Evolutionary conservation across 371 early-diverging fungal species (phyloP).

Genomic region (Phascolomyces articulosus): DNA sequence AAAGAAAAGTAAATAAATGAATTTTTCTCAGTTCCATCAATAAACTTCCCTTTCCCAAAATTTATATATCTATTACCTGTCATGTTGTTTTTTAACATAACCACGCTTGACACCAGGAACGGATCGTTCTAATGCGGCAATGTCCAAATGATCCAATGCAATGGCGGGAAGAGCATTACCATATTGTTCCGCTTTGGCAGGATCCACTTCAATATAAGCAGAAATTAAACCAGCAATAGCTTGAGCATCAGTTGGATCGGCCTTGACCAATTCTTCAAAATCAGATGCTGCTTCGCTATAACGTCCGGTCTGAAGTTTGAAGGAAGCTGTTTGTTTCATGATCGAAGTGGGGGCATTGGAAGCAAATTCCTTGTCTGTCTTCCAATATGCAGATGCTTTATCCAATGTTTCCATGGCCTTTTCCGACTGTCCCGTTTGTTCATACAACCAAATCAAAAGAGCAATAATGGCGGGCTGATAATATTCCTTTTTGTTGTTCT

Average conservation of each 20-base stretch:
- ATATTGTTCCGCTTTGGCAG: constrained; percentile 73
- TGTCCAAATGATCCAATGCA: constrained; percentile 44
- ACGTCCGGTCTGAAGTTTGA: constrained; percentile 66
- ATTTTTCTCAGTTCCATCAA: neutral
- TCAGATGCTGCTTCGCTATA: constrained; percentile 70
- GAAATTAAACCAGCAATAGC: constrained; percentile 72
- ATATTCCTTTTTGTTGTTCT: constrained; percentile 21
- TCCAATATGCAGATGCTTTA: constrained; percentile 63
- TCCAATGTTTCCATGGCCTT: constrained; percentile 62
- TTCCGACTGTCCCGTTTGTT: constrained; percentile 63
- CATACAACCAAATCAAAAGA: constrained; percentile 73
- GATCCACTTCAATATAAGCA: constrained; percentile 69
- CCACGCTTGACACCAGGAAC: constrained; percentile 70
- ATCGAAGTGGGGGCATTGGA: constrained; percentile 44
- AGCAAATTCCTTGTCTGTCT: constrained; percentile 26
- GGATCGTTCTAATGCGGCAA: constrained; percentile 55
- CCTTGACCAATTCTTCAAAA: constrained; percentile 70
- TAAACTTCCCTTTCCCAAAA: neutral
- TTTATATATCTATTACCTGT: constrained; percentile 21
- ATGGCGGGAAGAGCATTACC: constrained; percentile 59
- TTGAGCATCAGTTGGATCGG: constrained; percentile 68
- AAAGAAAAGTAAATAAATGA: neutral
- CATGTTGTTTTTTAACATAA: constrained; percentile 54
- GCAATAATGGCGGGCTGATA: constrained; percentile 72
- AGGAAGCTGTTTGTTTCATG: constrained; percentile 70